Evolutionary conservation across 2,329 filamentous ascomycete species (phyloP).

Genomic region (Metarhizium robertsii): DNA sequence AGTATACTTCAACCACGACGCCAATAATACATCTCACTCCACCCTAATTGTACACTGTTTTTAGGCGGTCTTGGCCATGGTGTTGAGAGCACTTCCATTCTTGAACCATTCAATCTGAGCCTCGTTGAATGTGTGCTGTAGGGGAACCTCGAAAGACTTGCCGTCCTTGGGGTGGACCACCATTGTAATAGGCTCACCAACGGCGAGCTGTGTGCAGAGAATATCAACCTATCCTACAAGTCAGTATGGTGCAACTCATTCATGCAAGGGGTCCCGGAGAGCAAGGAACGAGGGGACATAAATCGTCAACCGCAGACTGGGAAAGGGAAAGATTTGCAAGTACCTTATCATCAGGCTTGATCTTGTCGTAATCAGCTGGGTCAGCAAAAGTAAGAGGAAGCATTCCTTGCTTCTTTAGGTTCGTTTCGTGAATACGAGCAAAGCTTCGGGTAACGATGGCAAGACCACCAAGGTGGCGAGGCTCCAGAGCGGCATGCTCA

Average conservation of each 20-base stretch:
- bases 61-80: slow-evolving; percentile 70
- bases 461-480: slow-evolving; percentile 90
- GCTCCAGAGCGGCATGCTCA: slow-evolving; percentile 97
- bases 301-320: neutral
- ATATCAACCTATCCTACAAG: slow-evolving; percentile 56
- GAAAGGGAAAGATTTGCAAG: slow-evolving; percentile 10
- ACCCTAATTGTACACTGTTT: slow-evolving; percentile 17
- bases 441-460: slow-evolving; percentile 95
- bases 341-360: slow-evolving; percentile 80
- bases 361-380: slow-evolving; percentile 96
- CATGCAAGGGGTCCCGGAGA: neutral
- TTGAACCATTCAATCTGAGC: slow-evolving; percentile 98
- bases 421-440: slow-evolving; percentile 99
- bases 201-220: slow-evolving; percentile 76
- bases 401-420: slow-evolving; percentile 99
- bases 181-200: slow-evolving; percentile 89
- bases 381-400: slow-evolving; percentile 92
- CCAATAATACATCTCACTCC: neutral
- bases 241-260: slow-evolving; percentile 12
- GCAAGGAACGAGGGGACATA: neutral
- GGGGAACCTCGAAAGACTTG: slow-evolving; percentile 67
- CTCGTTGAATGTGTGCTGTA: slow-evolving; percentile 96
- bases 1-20: neutral
- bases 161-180: slow-evolving; percentile 87
- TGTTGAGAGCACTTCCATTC: slow-evolving; percentile 95